Evolutionary conservation across 305 asterid genomes (phyloP), one percentile per base, ranked within the genome.

Genomic region (Caryopteris hybrid): DNA sequence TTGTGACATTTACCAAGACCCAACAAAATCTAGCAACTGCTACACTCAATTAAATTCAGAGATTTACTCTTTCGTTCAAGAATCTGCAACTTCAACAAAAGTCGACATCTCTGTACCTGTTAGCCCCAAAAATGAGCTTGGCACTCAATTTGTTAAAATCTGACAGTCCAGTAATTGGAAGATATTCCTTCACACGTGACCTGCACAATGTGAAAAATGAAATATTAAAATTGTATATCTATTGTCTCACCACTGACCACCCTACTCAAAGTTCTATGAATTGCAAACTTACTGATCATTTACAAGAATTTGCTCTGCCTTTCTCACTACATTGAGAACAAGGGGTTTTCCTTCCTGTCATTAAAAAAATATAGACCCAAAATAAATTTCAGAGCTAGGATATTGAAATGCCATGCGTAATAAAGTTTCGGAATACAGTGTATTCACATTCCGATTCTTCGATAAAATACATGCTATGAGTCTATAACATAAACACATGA

Each of bases 91-190:
- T n/a, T n/a, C n/a, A n/a, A n/a, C n/a, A 55, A 16, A 20, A 56
- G 11, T 22, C 42, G 21, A 22, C 51, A 1, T 62, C 14, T 64
- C 18, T 18, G 18, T 74, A 89, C 96, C 96, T 84, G 80, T 80
- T 80, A 73, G 85, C 84, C 31, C 96, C 91, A 75, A 89, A 76
- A 47, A 89, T 87, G 64, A 89, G 96, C 84, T 84, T 85, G 56
- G 96, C 96, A 73, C 95, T 89, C 81, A 82, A 78, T 74, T 89
- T 87, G 79, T 87, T 89, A 71, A 87, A 89, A 64, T 87, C 88
- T 7, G 95, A 81, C 64, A 85, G 59, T 53, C 96, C 96, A 71
- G 84, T 74, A 25, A 89, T 89, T 1, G 95, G 86, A 68, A 89
- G 88, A 81, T 87, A 89, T 70, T 87, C 92, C 68, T 89, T 89